Evolutionary conservation across 2,329 filamentous ascomycete genomes (phyloP), one percentile per base, ranked within the genome.

Genomic region (Fusarium anthophilum): DNA sequence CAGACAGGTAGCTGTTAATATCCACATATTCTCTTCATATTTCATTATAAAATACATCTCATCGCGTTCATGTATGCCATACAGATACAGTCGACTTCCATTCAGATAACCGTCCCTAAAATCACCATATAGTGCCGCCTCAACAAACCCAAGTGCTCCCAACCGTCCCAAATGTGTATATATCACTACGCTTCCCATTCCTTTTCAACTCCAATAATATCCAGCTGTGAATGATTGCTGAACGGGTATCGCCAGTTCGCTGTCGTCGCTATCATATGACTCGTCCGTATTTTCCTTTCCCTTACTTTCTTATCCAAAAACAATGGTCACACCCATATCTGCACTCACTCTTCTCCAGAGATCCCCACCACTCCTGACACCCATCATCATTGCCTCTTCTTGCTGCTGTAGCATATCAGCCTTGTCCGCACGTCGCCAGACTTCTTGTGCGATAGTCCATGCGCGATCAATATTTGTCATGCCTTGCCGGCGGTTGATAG

Each of bases 401-500:
- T 78, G 70, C 15, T 79, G 77, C 45, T 80, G 77, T 72, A 60
- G 63, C 70, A 58, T 67, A 28, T 76, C 78, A 63, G 48, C 78
- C 68, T 69, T 78, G 65, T 91, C 88, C 1, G 85, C 85, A 63
- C 89, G 83, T 63, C 84, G 84, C 89, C 90, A 92, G 15, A 92
- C 87, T 78, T 91, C 90, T 73, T 88, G 84, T 8, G 91, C 86
- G 41, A 92, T 88, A 18, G 84, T 84, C 88, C 89, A 91, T 8
- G 89, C 87, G 69, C 89, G 84, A 70, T 86, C 86, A 65, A 92
- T 91, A 75, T 92, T 92, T 24, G 86, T 86, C 90, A 92, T 92
- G 26, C 90, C 90, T 78, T 92, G 91, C 24, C 89, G 82, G 60
- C 82, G 84, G 66, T 88, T 86, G 14, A 91, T 84, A 10, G 86